phyloP scores from a whole-genome alignment of 148 eudicot species.

The Persicaria maculosa region DNA sequence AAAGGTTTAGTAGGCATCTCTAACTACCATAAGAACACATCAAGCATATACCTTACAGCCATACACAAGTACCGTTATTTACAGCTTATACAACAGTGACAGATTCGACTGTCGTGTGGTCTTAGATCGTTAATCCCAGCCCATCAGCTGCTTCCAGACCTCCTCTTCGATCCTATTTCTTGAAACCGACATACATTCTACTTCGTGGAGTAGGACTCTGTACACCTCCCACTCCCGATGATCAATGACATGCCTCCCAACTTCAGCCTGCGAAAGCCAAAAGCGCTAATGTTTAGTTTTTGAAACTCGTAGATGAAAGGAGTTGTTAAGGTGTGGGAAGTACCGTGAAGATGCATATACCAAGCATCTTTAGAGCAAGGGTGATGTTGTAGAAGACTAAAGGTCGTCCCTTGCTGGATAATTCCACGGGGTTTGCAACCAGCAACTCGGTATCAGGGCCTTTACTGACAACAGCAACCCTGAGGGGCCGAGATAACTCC shows the following conservation, averaged over 20 bases:
- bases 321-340: background rate
- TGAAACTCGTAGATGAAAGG: background rate
- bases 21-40: background rate
- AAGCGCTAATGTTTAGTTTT: background rate
- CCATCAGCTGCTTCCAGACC: slow-evolving; percentile 46
- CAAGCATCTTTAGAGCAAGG: slow-evolving; percentile 50
- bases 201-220: slow-evolving; percentile 44
- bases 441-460: slow-evolving; percentile 65
- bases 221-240: slow-evolving; percentile 63
- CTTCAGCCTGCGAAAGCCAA: slow-evolving; percentile 35
- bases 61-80: background rate
- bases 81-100: background rate
- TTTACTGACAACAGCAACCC: slow-evolving; percentile 45
- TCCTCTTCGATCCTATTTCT: slow-evolving; percentile 37
- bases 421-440: slow-evolving; percentile 57
- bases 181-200: slow-evolving; percentile 30
- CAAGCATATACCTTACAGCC: background rate
- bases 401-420: slow-evolving; percentile 61
- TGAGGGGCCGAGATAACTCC: slow-evolving; percentile 43
- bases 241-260: slow-evolving; percentile 42
- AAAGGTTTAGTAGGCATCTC: background rate
- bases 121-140: slow-evolving; percentile 26
- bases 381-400: slow-evolving; percentile 52
- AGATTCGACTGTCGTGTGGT: background rate
- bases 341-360: slow-evolving; percentile 53